Evolutionary conservation across 352 stramenopile species (phyloP).

Genomic region (Globisporangium mamillatum): DNA sequence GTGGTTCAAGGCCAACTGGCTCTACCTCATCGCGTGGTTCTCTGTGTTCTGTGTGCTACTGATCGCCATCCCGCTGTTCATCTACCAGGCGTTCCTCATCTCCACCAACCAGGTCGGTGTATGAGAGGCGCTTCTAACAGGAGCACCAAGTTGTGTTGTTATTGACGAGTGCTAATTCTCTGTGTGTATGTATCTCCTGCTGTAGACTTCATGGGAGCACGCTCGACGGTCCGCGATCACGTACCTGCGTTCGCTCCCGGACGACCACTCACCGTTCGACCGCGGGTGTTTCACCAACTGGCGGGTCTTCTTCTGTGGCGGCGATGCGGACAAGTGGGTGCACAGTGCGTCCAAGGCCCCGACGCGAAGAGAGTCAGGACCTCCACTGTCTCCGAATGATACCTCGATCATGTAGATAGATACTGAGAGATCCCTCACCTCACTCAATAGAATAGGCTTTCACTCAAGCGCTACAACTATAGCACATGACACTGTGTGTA

Average conservation of each 20-base stretch:
- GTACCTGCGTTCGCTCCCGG: conserved; percentile 59
- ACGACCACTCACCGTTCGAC: conserved; percentile 68
- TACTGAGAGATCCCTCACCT: neutral
- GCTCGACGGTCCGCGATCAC: conserved; percentile 65
- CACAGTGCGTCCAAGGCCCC: conserved; percentile 21
- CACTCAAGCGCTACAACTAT: neutral
- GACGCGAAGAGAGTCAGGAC: neutral
- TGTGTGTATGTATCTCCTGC: neutral
- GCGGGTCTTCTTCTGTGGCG: conserved; percentile 45
- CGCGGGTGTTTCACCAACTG: conserved; percentile 59
- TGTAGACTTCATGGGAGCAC: conserved; percentile 73
- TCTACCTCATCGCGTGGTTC: conserved; percentile 65
- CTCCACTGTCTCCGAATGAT: conserved; percentile 1
- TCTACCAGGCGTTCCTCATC: conserved; percentile 70
- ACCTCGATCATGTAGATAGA: conserved; percentile 8
- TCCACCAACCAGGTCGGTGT: conserved; percentile 53
- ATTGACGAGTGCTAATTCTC: neutral
- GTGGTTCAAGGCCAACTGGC: conserved; percentile 69
- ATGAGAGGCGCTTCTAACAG: neutral
- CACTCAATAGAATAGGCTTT: neutral
- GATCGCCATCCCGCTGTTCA: conserved; percentile 54
- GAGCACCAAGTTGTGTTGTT: neutral
- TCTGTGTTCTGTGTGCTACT: conserved; percentile 55
- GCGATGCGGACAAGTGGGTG: conserved; percentile 65
- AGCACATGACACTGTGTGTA: neutral